phyloP scores from a whole-genome alignment of 179 eudicot genomes.

The Carnegiea gigantea region DNA sequence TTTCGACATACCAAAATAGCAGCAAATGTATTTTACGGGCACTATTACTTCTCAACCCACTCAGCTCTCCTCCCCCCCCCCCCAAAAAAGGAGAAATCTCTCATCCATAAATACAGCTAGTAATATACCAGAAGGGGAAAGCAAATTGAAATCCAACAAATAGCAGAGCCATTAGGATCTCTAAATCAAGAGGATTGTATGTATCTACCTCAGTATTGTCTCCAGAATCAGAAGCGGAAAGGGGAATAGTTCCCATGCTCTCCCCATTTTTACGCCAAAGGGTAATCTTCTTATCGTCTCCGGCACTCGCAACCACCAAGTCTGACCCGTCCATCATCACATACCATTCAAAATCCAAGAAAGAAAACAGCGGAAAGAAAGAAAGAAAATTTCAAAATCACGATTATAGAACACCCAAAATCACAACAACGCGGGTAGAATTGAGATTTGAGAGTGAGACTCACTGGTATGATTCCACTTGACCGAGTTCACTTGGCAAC shows the following conservation, averaged over 20 bases:
- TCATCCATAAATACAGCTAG: no score
- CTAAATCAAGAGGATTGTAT: not conserved
- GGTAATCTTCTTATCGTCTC: conserved; percentile 77
- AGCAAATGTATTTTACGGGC: no score
- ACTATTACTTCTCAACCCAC: no score
- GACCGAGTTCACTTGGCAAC: conserved; percentile 62
- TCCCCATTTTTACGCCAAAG: conserved; percentile 83
- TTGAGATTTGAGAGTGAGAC: not conserved
- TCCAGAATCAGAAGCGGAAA: conserved; percentile 48
- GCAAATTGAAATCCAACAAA: not conserved
- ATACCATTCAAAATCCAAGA: not conserved
- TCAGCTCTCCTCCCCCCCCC: no score
- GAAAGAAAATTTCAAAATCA: not conserved
- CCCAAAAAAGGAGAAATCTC: no score
- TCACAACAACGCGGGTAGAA: no score
- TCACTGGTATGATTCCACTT: conserved; percentile 94
- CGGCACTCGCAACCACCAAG: conserved; percentile 96
- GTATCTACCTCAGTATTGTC: conserved; percentile 63
- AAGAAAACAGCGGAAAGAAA: not conserved
- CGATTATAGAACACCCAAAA: no score
- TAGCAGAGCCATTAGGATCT: no score
- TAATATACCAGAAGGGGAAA: not conserved
- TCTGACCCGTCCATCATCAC: conserved; percentile 39
- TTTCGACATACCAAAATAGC: no score
- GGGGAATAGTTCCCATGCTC: conserved; percentile 69